phyloP scores from a whole-genome alignment of 306 rosid genomes.

The Fragaria iinumae region DNA sequence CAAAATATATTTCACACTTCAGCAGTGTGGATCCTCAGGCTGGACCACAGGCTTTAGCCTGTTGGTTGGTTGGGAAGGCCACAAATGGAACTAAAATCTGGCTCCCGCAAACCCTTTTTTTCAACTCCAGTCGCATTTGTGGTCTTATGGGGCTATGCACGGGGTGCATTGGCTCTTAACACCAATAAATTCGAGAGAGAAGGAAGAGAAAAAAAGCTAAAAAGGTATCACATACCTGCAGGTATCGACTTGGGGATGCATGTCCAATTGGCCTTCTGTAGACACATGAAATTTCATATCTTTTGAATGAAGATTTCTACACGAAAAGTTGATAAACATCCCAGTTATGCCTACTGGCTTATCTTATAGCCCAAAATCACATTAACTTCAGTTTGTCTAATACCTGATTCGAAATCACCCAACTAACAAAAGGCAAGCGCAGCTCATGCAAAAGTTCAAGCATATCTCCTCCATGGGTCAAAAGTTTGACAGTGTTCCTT shows the following conservation, averaged over 20 bases:
- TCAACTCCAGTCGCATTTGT: not conserved
- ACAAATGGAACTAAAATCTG: not conserved
- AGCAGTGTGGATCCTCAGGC: not conserved
- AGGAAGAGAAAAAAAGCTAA: not conserved
- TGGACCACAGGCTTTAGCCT: not conserved
- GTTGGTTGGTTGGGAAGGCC: not conserved
- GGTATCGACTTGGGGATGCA: conserved; percentile 87
- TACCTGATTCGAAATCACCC: conserved; percentile 84
- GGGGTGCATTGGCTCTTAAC: not conserved
- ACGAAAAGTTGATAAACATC: not conserved
- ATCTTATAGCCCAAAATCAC: not conserved
- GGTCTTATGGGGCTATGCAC: not conserved
- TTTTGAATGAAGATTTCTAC: conserved; percentile 86
- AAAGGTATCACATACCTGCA: conserved; percentile 59
- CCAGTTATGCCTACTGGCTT: conserved; percentile 5
- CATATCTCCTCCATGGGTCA: conserved; percentile 93
- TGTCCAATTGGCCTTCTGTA: conserved; percentile 92
- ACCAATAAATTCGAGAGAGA: not conserved
- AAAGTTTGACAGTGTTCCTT: conserved; percentile 90
- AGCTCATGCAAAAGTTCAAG: conserved; percentile 90
- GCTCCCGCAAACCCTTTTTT: not conserved
- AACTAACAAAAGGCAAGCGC: conserved; percentile 80
- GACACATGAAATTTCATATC: conserved; percentile 77
- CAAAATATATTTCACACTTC: not conserved
- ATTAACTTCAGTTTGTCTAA: not conserved